A percentile compares a stretch with the other conserved stretches of the same genome.
phyloP scores from a whole-genome alignment of 164 flowering plant species.

The Liquidambar formosana region DNA sequence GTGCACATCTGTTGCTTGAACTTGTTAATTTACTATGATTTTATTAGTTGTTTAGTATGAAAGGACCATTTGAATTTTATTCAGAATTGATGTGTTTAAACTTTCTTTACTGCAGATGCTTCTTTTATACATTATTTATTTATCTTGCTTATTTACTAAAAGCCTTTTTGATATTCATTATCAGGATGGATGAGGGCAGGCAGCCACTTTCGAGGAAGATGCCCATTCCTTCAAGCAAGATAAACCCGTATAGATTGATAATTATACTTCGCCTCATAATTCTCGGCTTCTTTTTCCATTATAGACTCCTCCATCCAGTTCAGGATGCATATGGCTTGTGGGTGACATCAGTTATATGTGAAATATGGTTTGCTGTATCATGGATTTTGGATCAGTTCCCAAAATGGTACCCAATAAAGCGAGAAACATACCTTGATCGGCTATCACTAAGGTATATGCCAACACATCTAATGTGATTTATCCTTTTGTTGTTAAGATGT shows the following conservation, averaged over 20 bases:
- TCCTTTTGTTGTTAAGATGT: not conserved
- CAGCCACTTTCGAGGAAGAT: conserved; percentile 63
- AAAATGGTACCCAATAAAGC: conserved; percentile 53
- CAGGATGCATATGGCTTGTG: conserved; percentile 53
- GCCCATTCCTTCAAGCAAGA: conserved; percentile 49
- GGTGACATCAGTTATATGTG: conserved; percentile 58
- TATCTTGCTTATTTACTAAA: conserved; percentile 6
- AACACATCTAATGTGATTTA: not conserved
- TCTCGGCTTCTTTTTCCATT: conserved; percentile 50
- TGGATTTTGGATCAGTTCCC: conserved; percentile 64
- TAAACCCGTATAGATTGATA: conserved; percentile 55
- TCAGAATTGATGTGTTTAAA: not conserved
- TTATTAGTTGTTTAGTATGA: not conserved
- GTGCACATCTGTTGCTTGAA: not conserved
- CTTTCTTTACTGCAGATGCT: not conserved
- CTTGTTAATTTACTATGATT: not conserved
- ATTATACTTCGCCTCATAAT: conserved; percentile 50
- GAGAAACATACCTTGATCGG: conserved; percentile 60
- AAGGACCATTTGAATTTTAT: not conserved
- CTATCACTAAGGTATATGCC: conserved; percentile 41
- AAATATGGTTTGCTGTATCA: conserved; percentile 60
- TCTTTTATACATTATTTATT: not conserved
- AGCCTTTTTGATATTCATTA: not conserved
- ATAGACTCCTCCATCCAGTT: conserved; percentile 58
- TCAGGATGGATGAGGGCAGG: conserved; percentile 63